Evolutionary conservation across 805 yeast species (phyloP), one percentile per base, ranked within the genome.

Genomic region (Wickerhamiella azyma): DNA sequence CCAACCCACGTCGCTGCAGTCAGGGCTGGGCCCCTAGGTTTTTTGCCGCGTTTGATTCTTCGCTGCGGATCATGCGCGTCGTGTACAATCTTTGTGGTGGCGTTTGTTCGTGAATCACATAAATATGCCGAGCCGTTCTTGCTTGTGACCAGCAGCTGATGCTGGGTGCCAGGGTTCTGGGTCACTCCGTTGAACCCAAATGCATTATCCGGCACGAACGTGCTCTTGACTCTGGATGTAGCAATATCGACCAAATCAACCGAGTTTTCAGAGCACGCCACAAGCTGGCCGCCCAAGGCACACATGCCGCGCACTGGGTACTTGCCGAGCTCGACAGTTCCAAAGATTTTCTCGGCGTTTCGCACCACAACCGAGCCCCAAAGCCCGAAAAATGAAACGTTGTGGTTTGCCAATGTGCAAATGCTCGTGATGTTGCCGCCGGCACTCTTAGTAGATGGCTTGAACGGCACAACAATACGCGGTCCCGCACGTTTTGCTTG

Each of bases 11-110:
- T 29, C 5, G 24, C 33, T 7, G 44, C 35, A 16, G 39, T 41
- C 16, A 41, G 30, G 32, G 33, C 14, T 3, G 44, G 44, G 24
- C 44, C 44, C 5, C 44, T 11, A 4, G 17, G 38, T 2, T 3
- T 41, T 16, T 24, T 29, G n/a, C 44, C 14, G 7, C 35, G 44
- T 4, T 37, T 37, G 11, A 17, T n/a, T 13, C 44, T 29, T 9
- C 44, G 14, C 9, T 33, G 39, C 5, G 39, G 44, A 24, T 41
- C 44, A 14, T 41, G 44, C 3, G 38, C 44, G 14, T 41, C 44
- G 24, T 37, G 26, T n/a, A 41, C 35, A 6, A 37, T 33, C 4
- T 26, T 17, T 3, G 10, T 2, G 18, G 28, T 33, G 13, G 33
- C 13, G 26, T 33, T 24, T 7, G 16, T 11, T 11, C 44, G 30